phyloP scores from a whole-genome alignment of 148 eudicot genomes.

The Talinum fruticosum region DNA sequence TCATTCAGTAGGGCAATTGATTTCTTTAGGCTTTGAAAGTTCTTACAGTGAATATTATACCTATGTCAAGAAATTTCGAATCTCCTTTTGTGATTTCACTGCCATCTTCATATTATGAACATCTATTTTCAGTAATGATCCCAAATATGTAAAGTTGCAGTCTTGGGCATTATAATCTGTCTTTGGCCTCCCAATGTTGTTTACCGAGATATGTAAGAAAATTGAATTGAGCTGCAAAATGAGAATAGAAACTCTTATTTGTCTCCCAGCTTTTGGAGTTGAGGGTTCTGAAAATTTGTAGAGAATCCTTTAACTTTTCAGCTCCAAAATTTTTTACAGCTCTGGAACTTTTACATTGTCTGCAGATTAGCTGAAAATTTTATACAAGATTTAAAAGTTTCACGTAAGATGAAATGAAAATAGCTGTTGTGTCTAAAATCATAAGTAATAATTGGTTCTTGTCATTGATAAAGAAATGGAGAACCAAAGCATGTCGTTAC shows the following conservation, averaged over 20 bases:
- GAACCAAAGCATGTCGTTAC: too few relatives aligned
- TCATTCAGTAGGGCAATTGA: slow-evolving; percentile 20
- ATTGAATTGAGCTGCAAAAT: neutral
- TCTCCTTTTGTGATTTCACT: slow-evolving; percentile 11
- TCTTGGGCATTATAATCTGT: slow-evolving; percentile 19
- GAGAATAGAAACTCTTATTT: neutral
- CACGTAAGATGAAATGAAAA: neutral
- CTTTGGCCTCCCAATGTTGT: slow-evolving; percentile 14
- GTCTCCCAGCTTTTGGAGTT: neutral
- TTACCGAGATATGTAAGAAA: slow-evolving; percentile 3
- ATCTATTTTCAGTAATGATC: slow-evolving; percentile 16
- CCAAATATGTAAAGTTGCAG: slow-evolving; percentile 14
- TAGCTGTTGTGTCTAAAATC: too few relatives aligned
- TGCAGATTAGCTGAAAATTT: too few relatives aligned
- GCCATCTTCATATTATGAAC: neutral
- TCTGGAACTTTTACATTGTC: neutral
- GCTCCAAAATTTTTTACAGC: too few relatives aligned
- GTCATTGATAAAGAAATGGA: too few relatives aligned
- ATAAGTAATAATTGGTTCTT: too few relatives aligned
- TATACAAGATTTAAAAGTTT: too few relatives aligned
- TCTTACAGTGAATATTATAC: slow-evolving; percentile 23
- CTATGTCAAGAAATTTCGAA: slow-evolving; percentile 3
- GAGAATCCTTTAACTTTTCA: too few relatives aligned
- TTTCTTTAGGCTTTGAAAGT: slow-evolving; percentile 17
- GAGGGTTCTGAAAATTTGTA: neutral